A percentile compares a stretch with the other conserved stretches of the same genome.
Evolutionary conservation across 2,329 filamentous ascomycete species (phyloP).

Genomic region (Pseudocercospora cruenta): DNA sequence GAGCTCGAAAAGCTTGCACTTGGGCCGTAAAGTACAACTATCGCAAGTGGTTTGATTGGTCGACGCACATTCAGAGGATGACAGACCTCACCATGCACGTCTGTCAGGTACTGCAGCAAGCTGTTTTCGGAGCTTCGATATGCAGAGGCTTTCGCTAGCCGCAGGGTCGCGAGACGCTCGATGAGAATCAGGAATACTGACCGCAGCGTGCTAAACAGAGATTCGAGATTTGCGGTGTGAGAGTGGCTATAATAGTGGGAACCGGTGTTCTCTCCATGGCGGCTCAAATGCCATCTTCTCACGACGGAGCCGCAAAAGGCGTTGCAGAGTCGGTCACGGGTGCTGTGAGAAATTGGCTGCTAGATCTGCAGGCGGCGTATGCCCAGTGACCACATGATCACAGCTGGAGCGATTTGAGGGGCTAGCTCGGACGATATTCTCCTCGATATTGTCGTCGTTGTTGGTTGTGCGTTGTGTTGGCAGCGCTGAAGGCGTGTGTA

Average conservation of each 20-base stretch:
- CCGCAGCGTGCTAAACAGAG: background rate
- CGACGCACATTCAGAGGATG: background rate
- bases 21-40: constrained; percentile 11
- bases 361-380: constrained; percentile 12
- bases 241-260: background rate
- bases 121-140: constrained; percentile 8
- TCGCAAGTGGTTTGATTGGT: constrained; percentile 12
- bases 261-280: constrained; percentile 3
- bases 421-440: constrained; percentile 3
- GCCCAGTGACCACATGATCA: constrained; percentile 9
- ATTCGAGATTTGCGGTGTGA: background rate
- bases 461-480: background rate
- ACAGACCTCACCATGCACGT: constrained; percentile 6
- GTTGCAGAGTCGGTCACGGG: background rate
- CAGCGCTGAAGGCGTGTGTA: background rate
- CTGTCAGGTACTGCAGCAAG: constrained; percentile 11
- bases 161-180: background rate
- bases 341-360: constrained; percentile 8
- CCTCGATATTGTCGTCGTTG: background rate
- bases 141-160: constrained; percentile 13
- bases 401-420: constrained; percentile 6
- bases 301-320: background rate
- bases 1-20: constrained; percentile 20
- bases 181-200: background rate
- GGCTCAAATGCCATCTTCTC: background rate